Evolutionary conservation across 331 rosid genomes (phyloP).

Genomic region (Rosa hybrid): DNA sequence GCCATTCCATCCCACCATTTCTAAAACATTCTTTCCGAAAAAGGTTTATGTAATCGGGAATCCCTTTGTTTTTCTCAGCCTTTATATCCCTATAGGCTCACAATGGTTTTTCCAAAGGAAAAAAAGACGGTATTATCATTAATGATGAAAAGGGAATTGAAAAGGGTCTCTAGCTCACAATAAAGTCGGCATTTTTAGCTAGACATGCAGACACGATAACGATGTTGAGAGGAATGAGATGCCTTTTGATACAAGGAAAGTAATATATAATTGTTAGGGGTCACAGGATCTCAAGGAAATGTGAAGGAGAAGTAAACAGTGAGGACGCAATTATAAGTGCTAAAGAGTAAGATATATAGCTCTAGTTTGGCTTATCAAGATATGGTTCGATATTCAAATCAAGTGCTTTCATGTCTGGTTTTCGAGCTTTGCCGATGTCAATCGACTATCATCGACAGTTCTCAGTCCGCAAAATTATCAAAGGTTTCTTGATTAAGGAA

Average conservation of each 20-base stretch:
- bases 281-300: slow-evolving; percentile 26
- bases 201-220: slow-evolving; percentile 22
- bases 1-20: slow-evolving; percentile 35
- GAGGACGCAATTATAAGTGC: slow-evolving; percentile 32
- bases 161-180: background rate
- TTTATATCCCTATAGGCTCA: background rate
- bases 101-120: background rate
- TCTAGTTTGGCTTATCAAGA: slow-evolving; percentile 33
- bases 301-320: slow-evolving; percentile 35
- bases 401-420: background rate
- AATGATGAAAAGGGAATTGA: slow-evolving; percentile 12
- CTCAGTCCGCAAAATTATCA: background rate
- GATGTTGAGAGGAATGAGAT: background rate
- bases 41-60: background rate
- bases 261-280: slow-evolving; percentile 22
- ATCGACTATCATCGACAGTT: background rate
- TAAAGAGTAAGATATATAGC: background rate
- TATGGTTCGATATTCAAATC: slow-evolving; percentile 5
- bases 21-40: slow-evolving; percentile 28
- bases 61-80: slow-evolving; percentile 21
- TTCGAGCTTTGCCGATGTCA: background rate
- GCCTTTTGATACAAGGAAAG: slow-evolving; percentile 2
- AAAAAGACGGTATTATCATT: background rate
- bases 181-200: background rate
- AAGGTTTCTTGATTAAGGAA: background rate